Conservation (phyloP, 169 alveolate species). For the Eimeria acervulina region DNA sequence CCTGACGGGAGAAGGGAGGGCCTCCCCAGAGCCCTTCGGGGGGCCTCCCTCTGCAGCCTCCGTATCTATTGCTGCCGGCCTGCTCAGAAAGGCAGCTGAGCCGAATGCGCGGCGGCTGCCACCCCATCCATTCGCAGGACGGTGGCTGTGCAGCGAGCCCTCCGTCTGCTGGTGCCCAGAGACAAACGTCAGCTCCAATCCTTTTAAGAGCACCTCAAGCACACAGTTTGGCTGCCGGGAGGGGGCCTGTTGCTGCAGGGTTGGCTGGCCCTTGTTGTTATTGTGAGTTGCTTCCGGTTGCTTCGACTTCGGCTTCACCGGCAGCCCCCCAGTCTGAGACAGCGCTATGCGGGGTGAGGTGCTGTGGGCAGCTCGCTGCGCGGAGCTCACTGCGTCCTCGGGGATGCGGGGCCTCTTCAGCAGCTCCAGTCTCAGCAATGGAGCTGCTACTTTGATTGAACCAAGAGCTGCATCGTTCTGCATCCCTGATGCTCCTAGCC, state of each 20-base stretch:
- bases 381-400: constrained; percentile 19
- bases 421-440: constrained; percentile 73
- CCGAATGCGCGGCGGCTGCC: constrained; percentile 25
- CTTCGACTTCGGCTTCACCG: too few relatives aligned
- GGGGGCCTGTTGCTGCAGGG: not conserved
- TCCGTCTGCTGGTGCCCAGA: not conserved
- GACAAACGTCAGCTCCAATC: constrained; percentile 34
- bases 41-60: not conserved
- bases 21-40: not conserved
- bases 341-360: constrained; percentile 53
- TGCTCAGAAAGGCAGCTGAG: not conserved
- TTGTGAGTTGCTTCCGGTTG: not conserved
- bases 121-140: not conserved
- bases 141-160: not conserved
- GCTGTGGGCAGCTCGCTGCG: constrained; percentile 29
- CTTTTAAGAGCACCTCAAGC: constrained; percentile 50
- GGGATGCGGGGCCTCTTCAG: constrained; percentile 76
- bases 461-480: constrained; percentile 17
- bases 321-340: not conserved
- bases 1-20: not conserved
- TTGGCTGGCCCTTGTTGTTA: not conserved
- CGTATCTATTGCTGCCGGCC: not conserved
- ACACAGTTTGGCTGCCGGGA: constrained; percentile 27
- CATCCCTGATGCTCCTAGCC: constrained; percentile 27
- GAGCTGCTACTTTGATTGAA: constrained; percentile 57